Evolutionary conservation across 176 grass and related monocot species (phyloP).

Genomic region (Rhynchospora tenuis): DNA sequence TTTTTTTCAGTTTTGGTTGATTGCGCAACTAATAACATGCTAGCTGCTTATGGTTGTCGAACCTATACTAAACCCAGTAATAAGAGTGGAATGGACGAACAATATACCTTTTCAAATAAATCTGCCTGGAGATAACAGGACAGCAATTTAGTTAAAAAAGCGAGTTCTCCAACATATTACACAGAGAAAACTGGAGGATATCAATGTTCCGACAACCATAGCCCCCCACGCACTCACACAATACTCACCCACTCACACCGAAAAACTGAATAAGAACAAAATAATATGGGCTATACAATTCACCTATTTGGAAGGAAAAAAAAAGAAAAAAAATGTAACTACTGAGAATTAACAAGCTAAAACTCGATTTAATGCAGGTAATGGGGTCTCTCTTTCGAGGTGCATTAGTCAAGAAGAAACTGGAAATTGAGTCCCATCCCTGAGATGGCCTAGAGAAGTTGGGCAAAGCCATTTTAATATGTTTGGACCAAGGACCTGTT

Average conservation of each 20-base stretch:
- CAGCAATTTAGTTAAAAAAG: neutral
- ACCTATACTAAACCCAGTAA: neutral
- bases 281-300: slow-evolving; percentile 4
- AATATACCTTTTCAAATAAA: neutral
- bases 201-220: neutral
- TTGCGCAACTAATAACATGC: neutral
- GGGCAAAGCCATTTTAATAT: slow-evolving; percentile 76
- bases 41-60: neutral
- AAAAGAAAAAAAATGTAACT: neutral
- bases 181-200: neutral
- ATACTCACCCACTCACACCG: neutral
- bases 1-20: too few relatives aligned
- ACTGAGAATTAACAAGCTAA: slow-evolving; percentile 2
- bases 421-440: slow-evolving; percentile 73
- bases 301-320: neutral
- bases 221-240: neutral
- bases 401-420: slow-evolving; percentile 48
- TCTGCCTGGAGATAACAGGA: neutral
- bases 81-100: neutral
- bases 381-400: neutral
- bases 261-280: slow-evolving; percentile 14
- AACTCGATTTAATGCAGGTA: neutral
- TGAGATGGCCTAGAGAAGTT: slow-evolving; percentile 53
- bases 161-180: neutral
- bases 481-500: slow-evolving; percentile 84